These are phyloP conservation scores for Annulohypoxylon bovei DNA, from an alignment of 495 filamentous ascomycete genomes.

Conservation along the genomic window DNA sequence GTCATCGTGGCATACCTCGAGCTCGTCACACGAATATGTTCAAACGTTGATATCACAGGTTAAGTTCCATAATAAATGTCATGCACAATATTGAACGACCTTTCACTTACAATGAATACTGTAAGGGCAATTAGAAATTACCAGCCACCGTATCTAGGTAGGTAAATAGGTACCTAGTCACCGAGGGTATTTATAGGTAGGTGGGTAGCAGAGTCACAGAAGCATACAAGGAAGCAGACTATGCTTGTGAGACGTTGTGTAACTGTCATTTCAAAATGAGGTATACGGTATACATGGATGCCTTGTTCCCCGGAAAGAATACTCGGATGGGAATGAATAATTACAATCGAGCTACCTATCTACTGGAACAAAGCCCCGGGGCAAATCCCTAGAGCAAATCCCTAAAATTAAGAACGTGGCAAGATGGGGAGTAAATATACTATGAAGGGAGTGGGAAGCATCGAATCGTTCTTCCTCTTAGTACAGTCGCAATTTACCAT, in stretches of 20 bases:
- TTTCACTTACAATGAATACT: not conserved
- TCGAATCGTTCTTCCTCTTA: not conserved
- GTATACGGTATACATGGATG: not conserved
- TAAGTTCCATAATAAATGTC: not conserved
- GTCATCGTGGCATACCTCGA: not conserved
- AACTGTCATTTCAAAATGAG: not conserved
- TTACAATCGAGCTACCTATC: not conserved
- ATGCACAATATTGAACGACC: not conserved
- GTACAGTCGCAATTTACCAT: not conserved
- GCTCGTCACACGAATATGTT: not conserved
- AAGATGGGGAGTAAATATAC: not conserved
- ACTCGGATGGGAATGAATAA: not conserved
- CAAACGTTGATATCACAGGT: not conserved
- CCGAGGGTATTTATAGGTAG: not conserved
- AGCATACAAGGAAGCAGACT: not conserved
- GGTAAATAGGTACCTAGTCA: too few relatives aligned
- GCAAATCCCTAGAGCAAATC: too few relatives aligned
- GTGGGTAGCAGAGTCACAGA: not conserved
- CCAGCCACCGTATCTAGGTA: not conserved
- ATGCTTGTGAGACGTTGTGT: not conserved
- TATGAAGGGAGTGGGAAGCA: not conserved
- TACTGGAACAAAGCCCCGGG: not conserved
- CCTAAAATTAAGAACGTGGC: not conserved
- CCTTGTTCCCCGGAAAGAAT: not conserved
- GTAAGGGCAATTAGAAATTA: not conserved